phyloP scores from a whole-genome alignment of 1,284 basidiomycete species.

The Cutaneotrichosporon spelunceum region DNA sequence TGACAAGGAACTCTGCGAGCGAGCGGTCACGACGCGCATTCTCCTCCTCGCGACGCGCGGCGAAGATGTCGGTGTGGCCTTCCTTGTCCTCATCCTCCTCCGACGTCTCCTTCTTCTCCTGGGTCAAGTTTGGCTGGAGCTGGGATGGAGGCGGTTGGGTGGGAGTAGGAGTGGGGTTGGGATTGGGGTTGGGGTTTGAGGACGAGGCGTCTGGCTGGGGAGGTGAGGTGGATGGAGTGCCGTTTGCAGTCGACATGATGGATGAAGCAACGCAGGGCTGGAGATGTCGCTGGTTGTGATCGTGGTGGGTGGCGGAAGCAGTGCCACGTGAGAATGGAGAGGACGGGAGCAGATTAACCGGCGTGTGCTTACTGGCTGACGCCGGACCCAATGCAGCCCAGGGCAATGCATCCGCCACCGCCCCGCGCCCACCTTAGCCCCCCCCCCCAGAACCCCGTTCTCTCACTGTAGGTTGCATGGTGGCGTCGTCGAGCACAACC shows the following conservation, averaged over 20 bases:
- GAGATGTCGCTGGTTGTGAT: neutral
- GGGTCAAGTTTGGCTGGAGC: neutral
- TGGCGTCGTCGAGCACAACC: neutral
- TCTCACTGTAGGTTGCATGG: neutral
- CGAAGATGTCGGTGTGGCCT: conserved; percentile 37
- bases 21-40: conserved; percentile 75
- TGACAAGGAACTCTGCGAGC: conserved; percentile 87
- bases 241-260: conserved; percentile 10
- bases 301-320: neutral
- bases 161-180: neutral
- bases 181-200: neutral
- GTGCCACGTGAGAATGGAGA: neutral
- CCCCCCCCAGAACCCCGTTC: too few species aligned
- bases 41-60: conserved; percentile 60
- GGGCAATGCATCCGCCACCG: too few species aligned
- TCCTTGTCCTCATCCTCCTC: conserved; percentile 1
- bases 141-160: neutral
- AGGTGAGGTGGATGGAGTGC: conserved; percentile 5
- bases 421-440: too few species aligned
- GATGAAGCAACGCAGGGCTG: neutral
- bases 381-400: too few species aligned
- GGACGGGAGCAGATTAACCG: neutral
- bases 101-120: conserved; percentile 4
- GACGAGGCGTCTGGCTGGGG: neutral
- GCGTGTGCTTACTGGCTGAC: neutral